Base-by-base conservation (phyloP, 2,329 filamentous ascomycete genomes). In the Fusarium liriodendri region DNA sequence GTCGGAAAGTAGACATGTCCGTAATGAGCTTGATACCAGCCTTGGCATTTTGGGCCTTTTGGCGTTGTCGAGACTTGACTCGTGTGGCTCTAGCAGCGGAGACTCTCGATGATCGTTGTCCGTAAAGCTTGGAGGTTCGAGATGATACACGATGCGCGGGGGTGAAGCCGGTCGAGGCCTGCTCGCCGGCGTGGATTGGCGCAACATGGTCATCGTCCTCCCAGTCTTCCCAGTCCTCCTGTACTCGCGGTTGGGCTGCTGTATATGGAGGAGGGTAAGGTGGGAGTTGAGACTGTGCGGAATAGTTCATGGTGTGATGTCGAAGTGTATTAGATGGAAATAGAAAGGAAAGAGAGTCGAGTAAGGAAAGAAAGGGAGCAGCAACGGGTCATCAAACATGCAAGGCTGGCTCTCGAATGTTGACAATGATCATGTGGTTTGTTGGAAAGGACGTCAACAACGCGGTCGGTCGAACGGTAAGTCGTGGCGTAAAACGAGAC, bases 11-110 rank as follows among this genome's bases (percentile, higher is more conserved):
- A 70, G 89, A 84, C 85, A 94, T 92, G 78, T 92, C 91, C 3
- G 93, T 95, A 72, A 94, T 90, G 22, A 95, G 80, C 72, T 86
- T 91, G 78, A 94, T 93, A 14, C 91, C 91, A 10, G 89, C 89
- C 81, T 88, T 86, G 65, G 87, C 85, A 80, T 91, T 89, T 78
- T 91, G 86, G 25, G 87, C 86, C 76, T 89, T 89, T 77, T 93
- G 90, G 62, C 90, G 86, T 33, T 88, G 87, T 64, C 87, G 87
- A 5, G 91, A 93, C 78, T 87, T 91, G 25, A 88, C 79, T 10
- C 88, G 84, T 52, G 80, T 82, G 33, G 87, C 77, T 64, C 82
- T 86, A 32, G 83, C 81, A 3, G 81, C 77, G 1, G 87, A 85
- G 29, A 81, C 74, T 60, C 84, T 79, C 6, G 82, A 81, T 22